Base-by-base conservation (phyloP, 306 rosid genomes). In the Rosa multiflora region DNA sequence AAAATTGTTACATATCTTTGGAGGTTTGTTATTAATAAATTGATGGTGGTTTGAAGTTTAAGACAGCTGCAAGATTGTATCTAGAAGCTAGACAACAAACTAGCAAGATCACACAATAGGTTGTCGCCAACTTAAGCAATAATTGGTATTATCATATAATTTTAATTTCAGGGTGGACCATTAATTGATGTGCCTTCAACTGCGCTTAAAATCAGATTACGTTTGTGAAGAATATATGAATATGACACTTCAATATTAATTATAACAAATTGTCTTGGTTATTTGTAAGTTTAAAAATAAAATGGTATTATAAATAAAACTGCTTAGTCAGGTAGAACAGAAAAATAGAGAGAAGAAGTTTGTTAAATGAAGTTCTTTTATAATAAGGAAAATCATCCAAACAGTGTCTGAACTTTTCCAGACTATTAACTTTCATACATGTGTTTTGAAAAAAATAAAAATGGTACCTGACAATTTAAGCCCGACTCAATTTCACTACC, bases 81-180 rank as follows among this genome's bases (percentile, higher is more conserved):
- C 42, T 11, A n/a, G 46, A 32, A 63, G 78, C 63, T 58, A 9
- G 11, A 53, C 39, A 39, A 37, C 76, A 76, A 77, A 67, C 58
- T 56, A 37, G 76, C 68, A 48, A 69, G 87, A 87, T 91, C 85
- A 69, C 87, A 79, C 39, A 85, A 87, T 91, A 29, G 47, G 15
- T 77, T 74, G 82, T 81, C 86, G 76, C 79, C 12, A 47, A 76
- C 61, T 72, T 80, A 44, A n/a, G 26, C 70, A 59, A 75, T 75
- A 43, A 18, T 35, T 67, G 26, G n/a, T 37, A 59, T 59, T 59
- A 15, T 44, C 70, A 29, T 56, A 56, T 59, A 12, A 15, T 13
- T n/a, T 42, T 40, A 4, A 39, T 67, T 8, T 40, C 72, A 18
- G 32, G 72, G 42, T 68, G 29, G 52, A 66, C 47, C 46, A 6